These are phyloP conservation scores for Myxozyma monticola DNA, from an alignment of 805 yeast species.

Conservation along the genomic window DNA sequence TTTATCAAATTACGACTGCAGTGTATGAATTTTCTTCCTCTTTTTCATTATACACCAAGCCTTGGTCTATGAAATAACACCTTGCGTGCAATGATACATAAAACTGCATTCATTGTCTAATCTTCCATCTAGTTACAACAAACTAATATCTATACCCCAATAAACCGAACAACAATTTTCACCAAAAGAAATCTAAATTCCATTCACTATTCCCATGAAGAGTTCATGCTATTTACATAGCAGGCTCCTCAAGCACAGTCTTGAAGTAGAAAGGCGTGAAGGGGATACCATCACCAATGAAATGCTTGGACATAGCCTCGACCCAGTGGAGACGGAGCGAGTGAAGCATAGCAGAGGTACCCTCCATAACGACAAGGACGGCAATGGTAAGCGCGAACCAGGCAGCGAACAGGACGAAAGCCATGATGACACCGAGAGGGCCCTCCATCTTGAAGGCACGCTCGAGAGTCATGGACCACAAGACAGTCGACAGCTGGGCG, in stretches of 20 bases:
- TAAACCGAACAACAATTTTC: too few relatives aligned
- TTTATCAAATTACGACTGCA: too few relatives aligned
- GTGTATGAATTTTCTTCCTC: too few relatives aligned
- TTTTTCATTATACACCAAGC: too few relatives aligned
- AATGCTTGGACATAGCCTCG: constrained; percentile 97
- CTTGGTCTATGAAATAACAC: too few relatives aligned
- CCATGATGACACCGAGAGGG: constrained; percentile 63
- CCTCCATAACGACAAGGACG: constrained; percentile 94
- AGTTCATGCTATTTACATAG: too few relatives aligned
- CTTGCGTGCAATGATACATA: too few relatives aligned
- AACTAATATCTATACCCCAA: too few relatives aligned
- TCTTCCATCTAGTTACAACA: too few relatives aligned
- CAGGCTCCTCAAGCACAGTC: constrained; percentile 33
- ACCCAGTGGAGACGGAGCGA: constrained; percentile 99
- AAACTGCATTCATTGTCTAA: too few relatives aligned
- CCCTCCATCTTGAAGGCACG: constrained; percentile 74
- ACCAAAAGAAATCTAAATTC: too few relatives aligned
- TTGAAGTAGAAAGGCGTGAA: constrained; percentile 83
- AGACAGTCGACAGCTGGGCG: constrained; percentile 89
- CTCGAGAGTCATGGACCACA: constrained; percentile 93
- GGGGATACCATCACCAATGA: constrained; percentile 92
- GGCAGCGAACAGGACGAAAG: constrained; percentile 82
- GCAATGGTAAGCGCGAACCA: constrained; percentile 93
- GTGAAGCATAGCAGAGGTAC: constrained; percentile 98
- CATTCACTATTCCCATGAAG: too few relatives aligned